Percentiles rank a stretch among this genome's conserved stretches.
Evolutionary conservation across 805 yeast genomes (phyloP).

Genomic region (Candida taoyuanica): DNA sequence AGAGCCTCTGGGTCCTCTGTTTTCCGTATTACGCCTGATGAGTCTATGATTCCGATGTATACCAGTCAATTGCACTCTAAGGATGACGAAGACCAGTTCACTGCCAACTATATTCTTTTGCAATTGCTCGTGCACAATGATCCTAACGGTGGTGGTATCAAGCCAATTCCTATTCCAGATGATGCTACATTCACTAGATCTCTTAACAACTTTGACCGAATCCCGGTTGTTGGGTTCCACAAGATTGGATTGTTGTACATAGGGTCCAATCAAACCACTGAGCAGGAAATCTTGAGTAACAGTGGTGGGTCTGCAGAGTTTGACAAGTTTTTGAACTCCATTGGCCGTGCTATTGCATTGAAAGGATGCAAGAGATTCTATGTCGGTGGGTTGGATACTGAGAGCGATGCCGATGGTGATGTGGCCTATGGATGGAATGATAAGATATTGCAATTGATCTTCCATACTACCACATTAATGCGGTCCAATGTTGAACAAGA

Average conservation of each 20-base stretch:
- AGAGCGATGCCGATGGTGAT: constrained; percentile 67
- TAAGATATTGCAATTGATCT: constrained; percentile 64
- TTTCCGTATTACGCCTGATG: constrained; percentile 41
- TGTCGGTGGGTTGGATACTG: constrained; percentile 78
- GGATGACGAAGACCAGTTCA: constrained; percentile 25
- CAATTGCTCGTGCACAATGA: constrained; percentile 47
- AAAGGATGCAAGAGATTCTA: constrained; percentile 49
- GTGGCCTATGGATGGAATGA: constrained; percentile 70
- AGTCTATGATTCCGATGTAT: constrained; percentile 31
- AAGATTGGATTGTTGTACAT: constrained; percentile 77
- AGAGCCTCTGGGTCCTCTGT: constrained; percentile 63
- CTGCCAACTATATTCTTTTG: constrained; percentile 46
- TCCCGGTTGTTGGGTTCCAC: constrained; percentile 73
- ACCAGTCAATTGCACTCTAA: constrained; percentile 22
- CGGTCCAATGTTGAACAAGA: constrained; percentile 44
- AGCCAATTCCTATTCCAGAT: constrained; percentile 51
- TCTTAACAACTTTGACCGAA: constrained; percentile 59
- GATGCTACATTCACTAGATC: constrained; percentile 45
- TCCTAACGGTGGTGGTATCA: constrained; percentile 21
- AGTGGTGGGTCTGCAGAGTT: constrained; percentile 59
- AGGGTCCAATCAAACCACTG: constrained; percentile 60
- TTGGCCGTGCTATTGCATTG: constrained; percentile 61
- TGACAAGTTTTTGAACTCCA: constrained; percentile 48
- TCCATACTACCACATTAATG: constrained; percentile 82
- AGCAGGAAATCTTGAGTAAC: constrained; percentile 61